phyloP scores from a whole-genome alignment of 371 early-diverging fungal genomes.

The Rhizopus arrhizus region DNA sequence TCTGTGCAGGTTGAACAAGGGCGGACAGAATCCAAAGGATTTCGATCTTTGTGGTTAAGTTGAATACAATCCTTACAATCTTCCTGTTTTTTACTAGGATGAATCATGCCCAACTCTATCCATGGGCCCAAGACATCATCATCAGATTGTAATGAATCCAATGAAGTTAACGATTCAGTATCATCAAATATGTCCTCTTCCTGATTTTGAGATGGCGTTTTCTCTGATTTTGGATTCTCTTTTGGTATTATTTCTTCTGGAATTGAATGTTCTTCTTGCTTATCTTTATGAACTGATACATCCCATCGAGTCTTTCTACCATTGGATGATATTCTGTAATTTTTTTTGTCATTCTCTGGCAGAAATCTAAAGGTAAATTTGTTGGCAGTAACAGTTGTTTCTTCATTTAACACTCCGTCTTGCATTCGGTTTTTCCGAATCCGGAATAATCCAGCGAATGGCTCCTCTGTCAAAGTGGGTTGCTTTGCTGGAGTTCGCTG shows the following conservation, averaged over 20 bases:
- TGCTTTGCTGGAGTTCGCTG: background rate
- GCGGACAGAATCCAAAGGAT: slow-evolving; percentile 8
- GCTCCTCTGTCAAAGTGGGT: slow-evolving; percentile 16
- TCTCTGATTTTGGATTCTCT: too few relatives aligned
- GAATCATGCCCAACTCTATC: slow-evolving; percentile 30
- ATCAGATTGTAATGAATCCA: slow-evolving; percentile 40
- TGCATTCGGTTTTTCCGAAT: slow-evolving; percentile 14
- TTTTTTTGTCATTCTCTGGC: slow-evolving; percentile 2
- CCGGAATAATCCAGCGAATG: slow-evolving; percentile 13
- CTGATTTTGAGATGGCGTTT: background rate
- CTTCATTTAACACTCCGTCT: slow-evolving; percentile 1
- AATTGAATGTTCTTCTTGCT: background rate
- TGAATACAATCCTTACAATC: slow-evolving; percentile 2
- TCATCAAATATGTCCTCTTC: slow-evolving; percentile 3
- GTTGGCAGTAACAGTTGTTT: background rate
- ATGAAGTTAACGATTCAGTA: slow-evolving; percentile 8
- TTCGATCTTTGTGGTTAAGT: background rate
- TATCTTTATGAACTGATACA: background rate
- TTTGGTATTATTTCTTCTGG: background rate
- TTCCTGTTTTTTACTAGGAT: background rate
- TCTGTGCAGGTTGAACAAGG: slow-evolving; percentile 9
- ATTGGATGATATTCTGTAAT: slow-evolving; percentile 3
- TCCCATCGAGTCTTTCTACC: slow-evolving; percentile 31
- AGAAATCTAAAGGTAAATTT: slow-evolving; percentile 2
- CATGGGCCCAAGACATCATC: slow-evolving; percentile 49